Conservation (phyloP, 345 rosid species). For the Lepidium africanum region DNA sequence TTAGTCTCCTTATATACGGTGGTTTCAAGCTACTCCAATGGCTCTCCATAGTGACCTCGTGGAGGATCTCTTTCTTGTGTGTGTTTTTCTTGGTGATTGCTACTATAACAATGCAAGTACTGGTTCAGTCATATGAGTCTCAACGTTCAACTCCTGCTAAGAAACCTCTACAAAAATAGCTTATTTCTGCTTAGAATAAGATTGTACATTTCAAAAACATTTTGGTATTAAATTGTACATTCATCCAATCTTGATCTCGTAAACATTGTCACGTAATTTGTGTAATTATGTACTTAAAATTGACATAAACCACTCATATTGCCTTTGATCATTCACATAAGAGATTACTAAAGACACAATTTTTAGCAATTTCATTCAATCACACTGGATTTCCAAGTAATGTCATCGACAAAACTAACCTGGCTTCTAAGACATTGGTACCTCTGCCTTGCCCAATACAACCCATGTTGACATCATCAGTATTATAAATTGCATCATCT, state of each 20-base stretch:
- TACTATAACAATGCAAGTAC: constrained; percentile 45
- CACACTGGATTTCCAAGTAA: neutral
- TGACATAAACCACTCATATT: no score
- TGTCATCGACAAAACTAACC: neutral
- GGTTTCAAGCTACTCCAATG: constrained; percentile 33
- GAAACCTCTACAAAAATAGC: constrained; percentile 24
- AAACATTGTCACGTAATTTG: no score
- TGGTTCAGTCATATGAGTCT: constrained; percentile 59
- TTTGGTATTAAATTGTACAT: no score
- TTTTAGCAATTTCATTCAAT: neutral
- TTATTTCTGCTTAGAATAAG: constrained; percentile 16
- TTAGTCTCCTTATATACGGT: constrained; percentile 36
- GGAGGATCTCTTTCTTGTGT: constrained; percentile 36
- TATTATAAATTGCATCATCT: no score
- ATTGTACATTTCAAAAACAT: no score
- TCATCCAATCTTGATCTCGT: no score
- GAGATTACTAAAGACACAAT: no score
- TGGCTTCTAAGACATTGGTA: constrained; percentile 29
- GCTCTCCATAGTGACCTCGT: constrained; percentile 38
- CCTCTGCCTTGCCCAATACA: no score
- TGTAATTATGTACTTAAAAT: no score
- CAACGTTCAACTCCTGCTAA: constrained; percentile 44
- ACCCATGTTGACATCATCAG: no score
- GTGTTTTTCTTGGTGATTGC: constrained; percentile 37
- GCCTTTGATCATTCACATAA: no score